A percentile compares a stretch with the other conserved stretches of the same genome.
Conservation (phyloP, 805 yeast species). For the Saccharomycopsis malanga region DNA sequence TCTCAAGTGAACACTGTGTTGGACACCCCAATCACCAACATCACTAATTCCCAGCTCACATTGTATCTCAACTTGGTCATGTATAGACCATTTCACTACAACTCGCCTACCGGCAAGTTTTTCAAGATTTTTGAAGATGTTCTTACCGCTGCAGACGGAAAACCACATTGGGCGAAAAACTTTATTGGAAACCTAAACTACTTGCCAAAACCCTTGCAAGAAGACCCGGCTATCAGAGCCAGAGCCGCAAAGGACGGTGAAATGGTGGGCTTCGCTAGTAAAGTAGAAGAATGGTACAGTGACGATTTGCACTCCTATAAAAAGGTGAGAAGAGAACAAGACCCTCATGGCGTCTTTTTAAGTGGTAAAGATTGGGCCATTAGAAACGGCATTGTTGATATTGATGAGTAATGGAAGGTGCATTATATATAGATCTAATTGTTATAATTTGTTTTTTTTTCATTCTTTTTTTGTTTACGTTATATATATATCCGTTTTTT, state of each 20-base stretch:
- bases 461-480: neutral
- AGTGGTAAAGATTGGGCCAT: conserved; percentile 74
- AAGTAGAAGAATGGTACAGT: conserved; percentile 75
- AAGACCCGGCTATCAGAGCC: conserved; percentile 24
- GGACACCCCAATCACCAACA: conserved; percentile 36
- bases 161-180: conserved; percentile 98
- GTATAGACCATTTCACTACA: conserved; percentile 84
- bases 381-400: conserved; percentile 63
- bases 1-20: conserved; percentile 1
- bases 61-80: conserved; percentile 88
- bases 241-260: conserved; percentile 30
- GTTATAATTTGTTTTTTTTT: too few relatives aligned
- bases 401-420: neutral
- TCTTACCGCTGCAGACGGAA: conserved; percentile 73
- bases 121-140: conserved; percentile 75
- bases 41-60: conserved; percentile 72
- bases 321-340: conserved; percentile 55
- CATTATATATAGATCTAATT: neutral
- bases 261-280: conserved; percentile 72
- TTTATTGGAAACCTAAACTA: conserved; percentile 54
- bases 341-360: conserved; percentile 77
- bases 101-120: conserved; percentile 75
- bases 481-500: neutral
- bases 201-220: conserved; percentile 25
- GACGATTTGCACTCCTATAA: conserved; percentile 57